These are phyloP conservation scores for Elymus sibiricus DNA, from an alignment of 176 grass and related monocot species.

Conservation along the genomic window DNA sequence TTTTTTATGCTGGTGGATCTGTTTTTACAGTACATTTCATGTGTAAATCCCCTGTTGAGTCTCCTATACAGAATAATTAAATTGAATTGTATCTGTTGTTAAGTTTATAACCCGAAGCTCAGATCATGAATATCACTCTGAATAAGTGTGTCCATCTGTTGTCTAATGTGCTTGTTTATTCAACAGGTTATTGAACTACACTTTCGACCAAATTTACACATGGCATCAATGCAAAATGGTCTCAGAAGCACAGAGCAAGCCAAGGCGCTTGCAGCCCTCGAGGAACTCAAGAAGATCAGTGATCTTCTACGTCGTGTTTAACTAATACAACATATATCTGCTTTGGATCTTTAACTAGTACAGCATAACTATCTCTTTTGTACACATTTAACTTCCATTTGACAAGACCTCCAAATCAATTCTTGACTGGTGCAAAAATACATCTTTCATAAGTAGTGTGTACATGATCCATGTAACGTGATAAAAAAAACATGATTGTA, in stretches of 20 bases:
- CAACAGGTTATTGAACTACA: constrained; percentile 59
- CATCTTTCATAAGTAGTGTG: constrained; percentile 13
- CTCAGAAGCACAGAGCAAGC: constrained; percentile 38
- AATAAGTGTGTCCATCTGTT: background rate
- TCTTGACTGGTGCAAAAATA: background rate
- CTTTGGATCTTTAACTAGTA: constrained; percentile 26
- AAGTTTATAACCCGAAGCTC: background rate
- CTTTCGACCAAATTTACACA: constrained; percentile 41
- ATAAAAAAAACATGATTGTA: constrained; percentile 16
- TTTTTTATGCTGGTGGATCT: background rate
- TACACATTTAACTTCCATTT: background rate
- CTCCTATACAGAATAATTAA: background rate
- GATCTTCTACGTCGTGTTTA: constrained; percentile 52
- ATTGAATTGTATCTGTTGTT: background rate
- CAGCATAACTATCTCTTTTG: background rate
- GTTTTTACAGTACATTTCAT: background rate
- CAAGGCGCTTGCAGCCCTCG: constrained; percentile 42
- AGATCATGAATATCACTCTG: background rate
- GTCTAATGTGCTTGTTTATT: constrained; percentile 26
- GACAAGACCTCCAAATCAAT: constrained; percentile 4
- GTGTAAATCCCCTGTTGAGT: background rate
- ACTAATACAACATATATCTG: constrained; percentile 4
- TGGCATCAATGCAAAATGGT: constrained; percentile 24
- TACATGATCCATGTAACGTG: constrained; percentile 31
- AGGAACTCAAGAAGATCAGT: constrained; percentile 77